Evolutionary conservation across 2,329 filamentous ascomycete species (phyloP).

Genomic region (Colletotrichum limetticola): DNA sequence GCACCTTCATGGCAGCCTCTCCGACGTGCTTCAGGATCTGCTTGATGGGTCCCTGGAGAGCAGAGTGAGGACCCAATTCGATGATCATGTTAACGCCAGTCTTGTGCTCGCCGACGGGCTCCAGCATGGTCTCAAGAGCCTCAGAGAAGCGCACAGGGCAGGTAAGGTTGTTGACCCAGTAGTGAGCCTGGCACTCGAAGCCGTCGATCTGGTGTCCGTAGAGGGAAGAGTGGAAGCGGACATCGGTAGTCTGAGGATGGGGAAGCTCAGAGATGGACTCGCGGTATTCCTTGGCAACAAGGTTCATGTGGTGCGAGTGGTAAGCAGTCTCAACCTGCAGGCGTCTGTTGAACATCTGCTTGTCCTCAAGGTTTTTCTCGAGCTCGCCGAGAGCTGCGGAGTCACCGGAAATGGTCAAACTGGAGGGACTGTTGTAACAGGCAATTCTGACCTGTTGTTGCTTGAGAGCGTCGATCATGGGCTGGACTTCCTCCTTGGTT

Average conservation of each 20-base stretch:
- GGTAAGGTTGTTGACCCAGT: slow-evolving; percentile 59
- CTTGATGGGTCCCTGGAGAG: slow-evolving; percentile 60
- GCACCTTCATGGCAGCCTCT: slow-evolving; percentile 50
- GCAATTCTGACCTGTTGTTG: slow-evolving; percentile 42
- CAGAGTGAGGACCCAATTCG: slow-evolving; percentile 62
- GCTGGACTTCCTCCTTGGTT: slow-evolving; percentile 53
- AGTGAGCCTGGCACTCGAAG: slow-evolving; percentile 42
- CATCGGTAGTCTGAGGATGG: slow-evolving; percentile 45
- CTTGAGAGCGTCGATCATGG: slow-evolving; percentile 55
- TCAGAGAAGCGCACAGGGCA: slow-evolving; percentile 56
- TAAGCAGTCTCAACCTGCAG: slow-evolving; percentile 63
- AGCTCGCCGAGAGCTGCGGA: slow-evolving; percentile 40
- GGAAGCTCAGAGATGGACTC: slow-evolving; percentile 54
- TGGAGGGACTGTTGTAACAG: slow-evolving; percentile 64
- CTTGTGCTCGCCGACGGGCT: slow-evolving; percentile 45
- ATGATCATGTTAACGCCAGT: slow-evolving; percentile 56
- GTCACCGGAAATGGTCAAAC: slow-evolving; percentile 57
- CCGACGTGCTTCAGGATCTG: slow-evolving; percentile 59
- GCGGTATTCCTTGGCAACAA: slow-evolving; percentile 49
- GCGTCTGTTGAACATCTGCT: slow-evolving; percentile 56
- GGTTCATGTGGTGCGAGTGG: slow-evolving; percentile 65
- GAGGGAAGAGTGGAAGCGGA: slow-evolving; percentile 59
- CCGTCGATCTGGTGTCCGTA: slow-evolving; percentile 52
- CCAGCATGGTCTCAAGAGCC: slow-evolving; percentile 49
- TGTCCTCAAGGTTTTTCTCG: slow-evolving; percentile 46